These are phyloP conservation scores for Geotrichum cucujoidarum DNA, from an alignment of 1,139 yeast species.

Conservation along the genomic window DNA sequence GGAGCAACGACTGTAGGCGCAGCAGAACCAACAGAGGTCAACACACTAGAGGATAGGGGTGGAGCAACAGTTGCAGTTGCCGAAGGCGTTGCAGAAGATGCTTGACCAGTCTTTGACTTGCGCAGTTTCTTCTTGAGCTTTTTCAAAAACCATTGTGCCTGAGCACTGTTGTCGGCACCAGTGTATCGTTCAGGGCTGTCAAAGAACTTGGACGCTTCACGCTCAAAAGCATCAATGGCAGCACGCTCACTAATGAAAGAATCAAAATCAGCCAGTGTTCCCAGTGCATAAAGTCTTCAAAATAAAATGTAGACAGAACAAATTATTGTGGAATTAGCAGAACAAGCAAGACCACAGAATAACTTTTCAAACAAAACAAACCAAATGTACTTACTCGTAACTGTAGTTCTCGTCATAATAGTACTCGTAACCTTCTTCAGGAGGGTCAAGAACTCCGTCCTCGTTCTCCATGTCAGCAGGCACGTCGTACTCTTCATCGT, in stretches of 20 bases:
- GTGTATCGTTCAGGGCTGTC: conserved; percentile 18
- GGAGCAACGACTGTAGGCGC: not conserved
- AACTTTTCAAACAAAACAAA: too few species aligned
- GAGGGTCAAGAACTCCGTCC: not conserved
- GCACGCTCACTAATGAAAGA: conserved; percentile 6
- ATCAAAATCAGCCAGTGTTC: conserved; percentile 9
- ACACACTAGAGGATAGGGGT: too few species aligned
- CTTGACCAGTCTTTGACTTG: not conserved
- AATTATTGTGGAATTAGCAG: conserved; percentile 5
- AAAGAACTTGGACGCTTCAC: conserved; percentile 12
- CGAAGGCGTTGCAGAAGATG: not conserved
- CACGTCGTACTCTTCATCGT: conserved; percentile 11
- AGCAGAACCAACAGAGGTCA: too few species aligned
- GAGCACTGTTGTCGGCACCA: conserved; percentile 5
- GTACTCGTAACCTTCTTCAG: conserved; percentile 14
- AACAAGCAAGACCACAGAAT: too few species aligned
- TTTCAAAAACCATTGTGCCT: conserved; percentile 12
- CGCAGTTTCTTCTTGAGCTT: conserved; percentile 6
- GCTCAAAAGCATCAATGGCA: conserved; percentile 8
- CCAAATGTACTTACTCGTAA: conserved; percentile 10
- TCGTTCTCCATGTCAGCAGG: conserved; percentile 1
- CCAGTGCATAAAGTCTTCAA: conserved; percentile 5
- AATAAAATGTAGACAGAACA: not conserved
- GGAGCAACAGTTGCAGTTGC: too few species aligned
- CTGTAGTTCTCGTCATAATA: conserved; percentile 5